Base-by-base conservation (phyloP, 495 filamentous ascomycete genomes). In the Aspergillus conjunctus region DNA sequence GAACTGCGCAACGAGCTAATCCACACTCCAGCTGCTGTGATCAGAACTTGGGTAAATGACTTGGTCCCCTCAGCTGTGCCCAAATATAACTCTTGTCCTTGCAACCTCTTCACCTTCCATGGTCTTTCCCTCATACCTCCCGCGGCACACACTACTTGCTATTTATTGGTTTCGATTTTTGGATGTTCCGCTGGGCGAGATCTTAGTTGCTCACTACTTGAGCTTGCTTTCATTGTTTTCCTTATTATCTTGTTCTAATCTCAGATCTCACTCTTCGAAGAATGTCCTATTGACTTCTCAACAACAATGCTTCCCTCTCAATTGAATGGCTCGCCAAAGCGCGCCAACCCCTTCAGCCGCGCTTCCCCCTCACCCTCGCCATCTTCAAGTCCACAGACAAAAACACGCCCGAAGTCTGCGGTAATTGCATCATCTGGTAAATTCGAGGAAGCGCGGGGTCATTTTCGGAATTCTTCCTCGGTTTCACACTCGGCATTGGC, bases 341-440 rank as follows among this genome's bases (percentile, higher is more conserved):
- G 91, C 63, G 89, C 86, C 68, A 93, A 88, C 77, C 89, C 89
- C 5, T 95, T 96, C 70, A 74, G 68, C 41, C 84, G 79, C 73
- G 86, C 77, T 58, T 86, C 90, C 3, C 75, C 77, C 10, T 87
- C 84, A 2, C 79, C 87, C 30, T 88, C 88, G 33, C 81, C 86
- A 41, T 83, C 78, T 21, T 78, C 89, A 52, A 76, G 70, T 54
- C 73, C 78, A 22, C 73, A 75, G 49, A 72, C 73, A 41, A 66
- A 59, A 59, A 62, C 68, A 51, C 80, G 92, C 59, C 90, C 91
- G 0, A 92, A 90, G 68, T 95, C 91, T 1, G 81, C 83, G 17
- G 75, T 92, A 30, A 79, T 91, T 49, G 76, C 86, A 6, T 83
- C 89, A 6, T 78, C 88, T 8, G 64, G 70, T 41, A 71, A 68